Evolutionary conservation across 2,329 filamentous ascomycete species (phyloP).

Genomic region (Fusarium sacchari): DNA sequence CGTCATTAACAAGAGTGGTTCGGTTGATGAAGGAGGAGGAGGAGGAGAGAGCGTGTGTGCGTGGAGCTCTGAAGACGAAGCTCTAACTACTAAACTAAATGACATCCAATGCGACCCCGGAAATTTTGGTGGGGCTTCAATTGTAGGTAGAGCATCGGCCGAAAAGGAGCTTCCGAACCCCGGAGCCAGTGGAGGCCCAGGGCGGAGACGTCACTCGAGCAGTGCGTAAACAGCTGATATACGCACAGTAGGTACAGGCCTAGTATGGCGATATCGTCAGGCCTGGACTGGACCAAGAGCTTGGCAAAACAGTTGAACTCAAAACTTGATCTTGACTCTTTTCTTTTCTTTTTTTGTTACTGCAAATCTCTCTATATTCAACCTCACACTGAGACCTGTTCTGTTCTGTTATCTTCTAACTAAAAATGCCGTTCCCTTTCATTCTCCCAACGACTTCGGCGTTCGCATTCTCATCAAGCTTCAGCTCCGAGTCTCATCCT

Average conservation of each 20-base stretch:
- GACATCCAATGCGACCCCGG: slow-evolving; percentile 25
- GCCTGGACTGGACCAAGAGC: slow-evolving; percentile 17
- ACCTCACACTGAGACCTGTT: not conserved
- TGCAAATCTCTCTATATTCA: not conserved
- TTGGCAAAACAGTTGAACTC: slow-evolving; percentile 31
- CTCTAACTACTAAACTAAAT: slow-evolving; percentile 27
- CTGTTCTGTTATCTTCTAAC: not conserved
- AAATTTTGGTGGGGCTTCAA: slow-evolving; percentile 36
- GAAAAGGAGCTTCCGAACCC: slow-evolving; percentile 40
- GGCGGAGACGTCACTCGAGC: slow-evolving; percentile 20
- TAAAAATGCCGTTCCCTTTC: slow-evolving; percentile 88
- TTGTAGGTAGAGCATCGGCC: not conserved
- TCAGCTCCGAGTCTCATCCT: slow-evolving; percentile 85
- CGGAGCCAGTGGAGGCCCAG: no score
- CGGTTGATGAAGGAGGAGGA: slow-evolving; percentile 18
- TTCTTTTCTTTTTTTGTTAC: not conserved
- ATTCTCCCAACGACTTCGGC: slow-evolving; percentile 88
- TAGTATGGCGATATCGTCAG: slow-evolving; percentile 36
- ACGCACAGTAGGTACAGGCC: slow-evolving; percentile 21
- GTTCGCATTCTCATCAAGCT: slow-evolving; percentile 81
- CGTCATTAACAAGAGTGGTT: slow-evolving; percentile 31
- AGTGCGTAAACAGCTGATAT: not conserved
- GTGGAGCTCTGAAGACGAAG: slow-evolving; percentile 26
- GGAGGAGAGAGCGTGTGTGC: slow-evolving; percentile 20
- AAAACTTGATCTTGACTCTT: slow-evolving; percentile 1